These are phyloP conservation scores for Trichophyton mentagrophytes DNA, from an alignment of 2,329 filamentous ascomycete genomes.

Conservation along the genomic window DNA sequence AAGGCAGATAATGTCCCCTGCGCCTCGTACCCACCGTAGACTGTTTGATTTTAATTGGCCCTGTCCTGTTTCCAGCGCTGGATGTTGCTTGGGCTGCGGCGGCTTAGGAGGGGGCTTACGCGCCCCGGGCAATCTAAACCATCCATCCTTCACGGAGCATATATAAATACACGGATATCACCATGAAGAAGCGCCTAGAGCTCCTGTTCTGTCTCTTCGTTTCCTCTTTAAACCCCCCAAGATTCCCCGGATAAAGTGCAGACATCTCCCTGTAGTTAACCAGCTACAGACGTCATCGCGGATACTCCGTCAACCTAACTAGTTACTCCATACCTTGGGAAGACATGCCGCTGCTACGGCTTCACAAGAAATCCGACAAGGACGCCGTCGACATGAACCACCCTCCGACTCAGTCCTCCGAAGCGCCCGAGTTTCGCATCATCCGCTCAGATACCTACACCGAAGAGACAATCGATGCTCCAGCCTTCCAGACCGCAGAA, in stretches of 20 bases:
- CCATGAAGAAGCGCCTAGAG: neutral
- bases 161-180: neutral
- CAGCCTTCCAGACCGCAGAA: conserved; percentile 25
- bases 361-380: conserved; percentile 51
- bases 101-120: neutral
- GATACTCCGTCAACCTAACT: too few species aligned
- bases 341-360: conserved; percentile 43
- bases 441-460: conserved; percentile 71
- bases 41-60: neutral
- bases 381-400: conserved; percentile 13
- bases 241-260: neutral
- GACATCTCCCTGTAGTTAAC: neutral
- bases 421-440: conserved; percentile 61
- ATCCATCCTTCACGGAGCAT: neutral
- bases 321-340: too few species aligned
- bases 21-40: neutral
- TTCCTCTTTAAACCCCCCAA: neutral
- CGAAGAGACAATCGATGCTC: conserved; percentile 65
- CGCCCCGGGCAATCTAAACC: conserved; percentile 1
- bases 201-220: neutral
- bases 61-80: neutral
- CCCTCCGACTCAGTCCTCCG: conserved; percentile 1
- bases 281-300: conserved; percentile 2
- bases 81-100: neutral
- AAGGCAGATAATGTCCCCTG: neutral